Evolutionary conservation across 2,329 filamentous ascomycete genomes (phyloP).

Genomic region (Dactylellina drechsleri): DNA sequence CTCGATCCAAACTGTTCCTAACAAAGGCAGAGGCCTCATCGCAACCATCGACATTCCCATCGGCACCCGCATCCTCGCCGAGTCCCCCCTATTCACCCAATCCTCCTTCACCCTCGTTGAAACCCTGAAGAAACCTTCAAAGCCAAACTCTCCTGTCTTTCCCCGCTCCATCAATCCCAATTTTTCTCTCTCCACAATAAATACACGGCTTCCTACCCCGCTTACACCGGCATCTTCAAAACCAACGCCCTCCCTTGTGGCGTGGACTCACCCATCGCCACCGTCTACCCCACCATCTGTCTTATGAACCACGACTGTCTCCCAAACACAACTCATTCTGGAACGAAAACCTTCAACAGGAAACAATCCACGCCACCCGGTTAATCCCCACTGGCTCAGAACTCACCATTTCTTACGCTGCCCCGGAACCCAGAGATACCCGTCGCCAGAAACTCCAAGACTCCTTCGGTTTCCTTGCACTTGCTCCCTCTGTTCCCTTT

Average conservation of each 20-base stretch:
- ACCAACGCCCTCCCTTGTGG: constrained; percentile 61
- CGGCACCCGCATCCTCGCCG: constrained; percentile 63
- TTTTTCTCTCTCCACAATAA: constrained; percentile 60
- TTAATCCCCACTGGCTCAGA: constrained; percentile 59
- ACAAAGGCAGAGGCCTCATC: constrained; percentile 63
- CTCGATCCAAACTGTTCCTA: constrained; percentile 57
- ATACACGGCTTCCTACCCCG: constrained; percentile 55
- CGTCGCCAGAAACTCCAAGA: constrained; percentile 59
- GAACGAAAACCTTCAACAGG: constrained; percentile 57
- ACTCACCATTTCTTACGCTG: constrained; percentile 59
- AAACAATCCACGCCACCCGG: constrained; percentile 60
- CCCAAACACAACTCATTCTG: constrained; percentile 60
- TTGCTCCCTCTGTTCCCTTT: constrained; percentile 59
- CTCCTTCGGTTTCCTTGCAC: constrained; percentile 61
- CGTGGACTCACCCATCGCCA: constrained; percentile 53
- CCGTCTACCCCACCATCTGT: constrained; percentile 60
- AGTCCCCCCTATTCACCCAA: constrained; percentile 61
- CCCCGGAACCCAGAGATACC: constrained; percentile 55
- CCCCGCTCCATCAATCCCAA: constrained; percentile 25
- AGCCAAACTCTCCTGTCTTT: constrained; percentile 3
- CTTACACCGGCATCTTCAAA: constrained; percentile 54
- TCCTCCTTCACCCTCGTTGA: constrained; percentile 14
- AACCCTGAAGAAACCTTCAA: constrained; percentile 29
- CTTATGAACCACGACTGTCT: constrained; percentile 61
- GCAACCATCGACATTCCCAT: constrained; percentile 61